Percentiles rank a stretch among this genome's conserved stretches.
Evolutionary conservation across 768 basidiomycete genomes (phyloP).

Genomic region (Panaeolus cyanescens): DNA sequence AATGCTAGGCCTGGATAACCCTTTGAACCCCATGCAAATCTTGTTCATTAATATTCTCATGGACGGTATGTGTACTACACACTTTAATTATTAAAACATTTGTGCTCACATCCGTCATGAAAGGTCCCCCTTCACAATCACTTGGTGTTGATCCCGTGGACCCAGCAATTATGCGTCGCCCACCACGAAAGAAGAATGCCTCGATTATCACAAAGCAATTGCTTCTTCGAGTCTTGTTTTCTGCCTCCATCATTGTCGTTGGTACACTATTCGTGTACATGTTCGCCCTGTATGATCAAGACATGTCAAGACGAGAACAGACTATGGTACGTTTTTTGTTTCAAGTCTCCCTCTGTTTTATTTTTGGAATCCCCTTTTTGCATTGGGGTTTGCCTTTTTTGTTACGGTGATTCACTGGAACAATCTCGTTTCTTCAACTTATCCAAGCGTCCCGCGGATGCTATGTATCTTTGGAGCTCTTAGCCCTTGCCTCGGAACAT

Average conservation of each 20-base stretch:
- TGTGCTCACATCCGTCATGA: conserved; percentile 6
- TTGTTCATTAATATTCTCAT: conserved; percentile 99
- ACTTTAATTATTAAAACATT: conserved; percentile 1
- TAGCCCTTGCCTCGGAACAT: neutral
- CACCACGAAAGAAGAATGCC: conserved; percentile 91
- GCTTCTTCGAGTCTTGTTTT: conserved; percentile 84
- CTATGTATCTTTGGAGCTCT: neutral
- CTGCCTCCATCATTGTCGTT: conserved; percentile 86
- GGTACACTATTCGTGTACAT: conserved; percentile 89
- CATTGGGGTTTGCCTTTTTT: neutral
- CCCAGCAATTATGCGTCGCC: conserved; percentile 87
- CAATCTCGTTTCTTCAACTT: neutral
- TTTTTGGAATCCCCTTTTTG: neutral
- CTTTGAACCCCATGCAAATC: conserved; percentile 98
- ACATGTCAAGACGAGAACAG: conserved; percentile 85
- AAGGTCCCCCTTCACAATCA: conserved; percentile 93
- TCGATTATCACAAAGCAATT: conserved; percentile 80
- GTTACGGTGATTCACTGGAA: neutral
- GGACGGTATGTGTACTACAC: conserved; percentile 72
- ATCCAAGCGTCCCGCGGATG: neutral
- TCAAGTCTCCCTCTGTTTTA: neutral
- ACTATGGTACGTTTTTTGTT: conserved; percentile 75
- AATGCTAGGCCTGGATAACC: conserved; percentile 85
- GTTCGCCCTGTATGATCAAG: conserved; percentile 80
- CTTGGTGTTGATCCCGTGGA: conserved; percentile 97